Evolutionary conservation across 345 rosid species (phyloP), one percentile per base, ranked within the genome.

Genomic region (Geranium rotundifolium): DNA sequence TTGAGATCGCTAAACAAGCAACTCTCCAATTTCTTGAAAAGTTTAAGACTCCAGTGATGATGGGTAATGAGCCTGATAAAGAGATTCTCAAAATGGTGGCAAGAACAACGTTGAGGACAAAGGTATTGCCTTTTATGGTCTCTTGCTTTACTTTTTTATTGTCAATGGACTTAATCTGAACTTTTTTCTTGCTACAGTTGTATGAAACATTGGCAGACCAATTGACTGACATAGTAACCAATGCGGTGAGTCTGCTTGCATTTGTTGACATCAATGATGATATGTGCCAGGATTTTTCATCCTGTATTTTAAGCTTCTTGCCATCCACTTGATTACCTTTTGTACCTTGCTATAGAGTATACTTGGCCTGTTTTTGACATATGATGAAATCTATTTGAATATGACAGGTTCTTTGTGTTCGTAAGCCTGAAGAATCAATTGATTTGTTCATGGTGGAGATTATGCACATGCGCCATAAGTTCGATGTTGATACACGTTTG

Each of bases 371-470:
- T 46, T 46, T 37, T 37, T 46, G 14, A 46, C 16, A 46, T 46
- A 14, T 30, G 27, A 58, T 10, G 56, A 67, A 56, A 61, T 54
- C 49, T 72, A 59, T 63, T 62, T 58, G 39, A 37, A 56, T 66
- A 64, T 76, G 61, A 34, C 75, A 92, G 98, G 96, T 92, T 60
- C 97, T 92, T 31, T 87, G 96, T 74, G 73, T 92, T 59, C 80
- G 83, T 68, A 92, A 86, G 73, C 89, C 96, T 16, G 89, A 87
- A 75, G 98, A 92, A 73, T 78, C 83, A 46, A 81, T 92, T 68
- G 98, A 92, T 77, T 84, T 92, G 29, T 92, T 92, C 72, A 92
- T 92, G 98, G 98, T 92, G 72, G 98, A 92, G 83, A 84, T 92
- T 37, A 92, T 92, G 98, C 97, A 92, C 85, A 92, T 92, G 98